phyloP scores from a whole-genome alignment of 1,139 yeast genomes.

The Hyphopichia burtonii region DNA sequence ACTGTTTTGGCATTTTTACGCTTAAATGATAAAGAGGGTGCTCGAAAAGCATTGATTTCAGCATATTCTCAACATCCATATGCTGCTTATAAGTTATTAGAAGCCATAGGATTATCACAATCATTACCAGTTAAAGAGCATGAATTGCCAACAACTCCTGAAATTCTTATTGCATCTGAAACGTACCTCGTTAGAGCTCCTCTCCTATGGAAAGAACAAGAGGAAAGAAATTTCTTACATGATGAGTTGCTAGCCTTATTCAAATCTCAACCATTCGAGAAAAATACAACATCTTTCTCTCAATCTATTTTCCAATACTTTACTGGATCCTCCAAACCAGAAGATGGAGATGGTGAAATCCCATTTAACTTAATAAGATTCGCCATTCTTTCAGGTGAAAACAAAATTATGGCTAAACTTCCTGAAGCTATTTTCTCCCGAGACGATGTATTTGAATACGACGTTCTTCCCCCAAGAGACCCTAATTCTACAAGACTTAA shows the following conservation, averaged over 20 bases:
- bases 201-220: conserved; percentile 48
- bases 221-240: conserved; percentile 46
- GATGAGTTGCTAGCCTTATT: conserved; percentile 43
- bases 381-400: conserved; percentile 69
- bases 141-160: conserved; percentile 21
- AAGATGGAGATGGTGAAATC: conserved; percentile 24
- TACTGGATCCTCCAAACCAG: neutral
- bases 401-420: conserved; percentile 64
- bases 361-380: conserved; percentile 65
- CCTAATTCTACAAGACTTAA: conserved; percentile 2
- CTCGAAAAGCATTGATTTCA: conserved; percentile 41
- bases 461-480: conserved; percentile 61
- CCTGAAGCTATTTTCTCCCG: conserved; percentile 63
- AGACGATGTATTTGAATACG: conserved; percentile 66
- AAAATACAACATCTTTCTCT: conserved; percentile 4
- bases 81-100: conserved; percentile 53
- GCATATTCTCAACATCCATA: conserved; percentile 64
- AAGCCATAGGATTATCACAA: conserved; percentile 31
- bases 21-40: conserved; percentile 38
- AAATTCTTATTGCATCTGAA: conserved; percentile 39
- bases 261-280: conserved; percentile 11
- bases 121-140: conserved; percentile 20
- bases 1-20: conserved; percentile 58
- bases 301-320: neutral
- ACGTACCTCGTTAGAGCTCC: conserved; percentile 54